Percentiles rank a stretch among this genome's conserved stretches.
These are phyloP conservation scores for Coleophoma eucalyptorum DNA, from an alignment of 2,329 filamentous ascomycete genomes.

Conservation along the genomic window DNA sequence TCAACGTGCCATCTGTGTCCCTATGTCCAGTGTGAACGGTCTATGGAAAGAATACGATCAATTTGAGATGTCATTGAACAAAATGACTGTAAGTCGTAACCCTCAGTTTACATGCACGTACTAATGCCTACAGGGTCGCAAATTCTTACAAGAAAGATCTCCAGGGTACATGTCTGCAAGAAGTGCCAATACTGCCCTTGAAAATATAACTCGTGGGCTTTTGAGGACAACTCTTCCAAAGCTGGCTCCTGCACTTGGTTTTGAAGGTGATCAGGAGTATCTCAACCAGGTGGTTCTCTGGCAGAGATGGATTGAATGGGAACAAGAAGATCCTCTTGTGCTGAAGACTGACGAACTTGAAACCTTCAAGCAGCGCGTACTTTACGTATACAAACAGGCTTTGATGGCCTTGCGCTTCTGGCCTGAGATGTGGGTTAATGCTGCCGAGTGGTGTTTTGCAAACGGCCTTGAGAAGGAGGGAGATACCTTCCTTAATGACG, in stretches of 20 bases:
- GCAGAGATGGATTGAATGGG: slow-evolving; percentile 94
- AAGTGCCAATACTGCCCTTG: slow-evolving; percentile 83
- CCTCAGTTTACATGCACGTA: slow-evolving; percentile 4
- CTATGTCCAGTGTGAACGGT: slow-evolving; percentile 75
- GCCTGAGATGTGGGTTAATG: slow-evolving; percentile 94
- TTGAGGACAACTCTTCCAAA: slow-evolving; percentile 74
- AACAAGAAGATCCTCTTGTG: slow-evolving; percentile 87
- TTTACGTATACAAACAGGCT: slow-evolving; percentile 92
- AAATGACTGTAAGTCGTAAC: slow-evolving; percentile 65
- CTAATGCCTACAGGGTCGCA: slow-evolving; percentile 65
- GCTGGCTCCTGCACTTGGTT: slow-evolving; percentile 79
- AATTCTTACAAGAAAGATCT: slow-evolving; percentile 90
- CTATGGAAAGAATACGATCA: slow-evolving; percentile 98
- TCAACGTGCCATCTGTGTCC: slow-evolving; percentile 82
- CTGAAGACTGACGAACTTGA: slow-evolving; percentile 76
- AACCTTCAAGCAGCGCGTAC: slow-evolving; percentile 71
- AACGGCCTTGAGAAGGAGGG: slow-evolving; percentile 67
- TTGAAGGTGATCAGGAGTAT: slow-evolving; percentile 83
- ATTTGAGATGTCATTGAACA: slow-evolving; percentile 93
- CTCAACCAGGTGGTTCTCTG: slow-evolving; percentile 80
- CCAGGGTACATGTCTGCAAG: slow-evolving; percentile 95
- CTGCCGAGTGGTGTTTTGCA: slow-evolving; percentile 86
- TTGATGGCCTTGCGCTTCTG: slow-evolving; percentile 92
- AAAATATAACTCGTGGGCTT: slow-evolving; percentile 78
- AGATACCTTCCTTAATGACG: slow-evolving; percentile 69